These are phyloP conservation scores for Leptographium flavum DNA, from an alignment of 2,329 filamentous ascomycete genomes.

Conservation along the genomic window DNA sequence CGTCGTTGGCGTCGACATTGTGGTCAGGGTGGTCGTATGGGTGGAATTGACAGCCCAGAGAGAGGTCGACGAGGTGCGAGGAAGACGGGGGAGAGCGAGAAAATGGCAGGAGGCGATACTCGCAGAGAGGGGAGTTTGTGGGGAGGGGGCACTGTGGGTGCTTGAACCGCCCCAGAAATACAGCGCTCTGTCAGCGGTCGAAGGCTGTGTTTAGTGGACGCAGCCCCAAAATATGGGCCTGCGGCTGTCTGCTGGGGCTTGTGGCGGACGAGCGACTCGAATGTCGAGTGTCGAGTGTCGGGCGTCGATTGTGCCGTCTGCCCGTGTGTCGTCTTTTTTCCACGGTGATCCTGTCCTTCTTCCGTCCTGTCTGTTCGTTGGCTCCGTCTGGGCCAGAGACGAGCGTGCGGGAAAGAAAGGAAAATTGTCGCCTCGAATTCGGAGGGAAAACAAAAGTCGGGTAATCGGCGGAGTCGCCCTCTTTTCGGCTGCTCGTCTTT, in stretches of 20 bases:
- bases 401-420: too few species aligned
- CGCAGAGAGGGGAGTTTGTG: neutral
- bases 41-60: neutral
- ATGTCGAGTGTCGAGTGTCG: too few species aligned
- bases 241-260: neutral
- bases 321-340: too few species aligned
- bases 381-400: too few species aligned
- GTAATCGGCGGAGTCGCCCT: neutral
- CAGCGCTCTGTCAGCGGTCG: neutral
- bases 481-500: neutral
- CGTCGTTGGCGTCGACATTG: constrained; percentile 72
- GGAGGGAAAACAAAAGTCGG: too few species aligned
- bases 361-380: too few species aligned
- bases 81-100: neutral
- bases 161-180: neutral
- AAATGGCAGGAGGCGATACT: neutral
- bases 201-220: neutral
- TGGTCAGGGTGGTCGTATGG: neutral
- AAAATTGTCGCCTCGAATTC: too few species aligned
- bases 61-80: neutral
- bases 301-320: too few species aligned
- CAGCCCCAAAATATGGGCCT: neutral
- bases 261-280: too few species aligned
- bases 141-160: neutral
- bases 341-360: too few species aligned